A percentile compares a stretch with the other conserved stretches of the same genome.
These are phyloP conservation scores for Abrus pulchellus DNA, from an alignment of 306 rosid species.

Conservation along the genomic window DNA sequence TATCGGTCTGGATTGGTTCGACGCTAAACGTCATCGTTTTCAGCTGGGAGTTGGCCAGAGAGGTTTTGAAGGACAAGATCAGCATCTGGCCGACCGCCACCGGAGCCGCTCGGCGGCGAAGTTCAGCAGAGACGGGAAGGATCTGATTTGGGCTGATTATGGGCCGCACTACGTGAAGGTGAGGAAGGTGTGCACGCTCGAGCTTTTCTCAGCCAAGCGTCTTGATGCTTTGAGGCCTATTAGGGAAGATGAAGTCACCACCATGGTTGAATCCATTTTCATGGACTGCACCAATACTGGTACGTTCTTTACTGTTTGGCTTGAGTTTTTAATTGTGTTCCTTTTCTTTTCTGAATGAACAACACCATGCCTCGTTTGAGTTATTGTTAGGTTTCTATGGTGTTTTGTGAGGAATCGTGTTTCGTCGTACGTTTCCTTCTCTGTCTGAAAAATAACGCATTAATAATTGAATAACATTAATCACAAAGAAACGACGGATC, in stretches of 20 bases:
- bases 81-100: slow-evolving; percentile 75
- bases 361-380: not conserved
- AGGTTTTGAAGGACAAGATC: slow-evolving; percentile 86
- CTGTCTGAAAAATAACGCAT: not conserved
- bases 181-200: slow-evolving; percentile 88
- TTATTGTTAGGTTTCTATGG: not conserved
- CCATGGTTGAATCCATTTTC: slow-evolving; percentile 90
- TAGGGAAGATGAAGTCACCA: slow-evolving; percentile 88
- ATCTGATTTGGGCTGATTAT: slow-evolving; percentile 93
- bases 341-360: not conserved
- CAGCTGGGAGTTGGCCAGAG: slow-evolving; percentile 68
- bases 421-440: not conserved
- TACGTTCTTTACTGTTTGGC: slow-evolving; percentile 3
- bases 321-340: not conserved
- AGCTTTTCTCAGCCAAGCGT: slow-evolving; percentile 84
- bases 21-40: slow-evolving; percentile 77
- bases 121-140: slow-evolving; percentile 84
- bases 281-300: slow-evolving; percentile 61
- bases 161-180: slow-evolving; percentile 98
- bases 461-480: not conserved
- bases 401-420: not conserved
- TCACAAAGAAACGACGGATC: not conserved
- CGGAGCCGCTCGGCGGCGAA: slow-evolving; percentile 78
- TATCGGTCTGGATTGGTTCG: slow-evolving; percentile 92
- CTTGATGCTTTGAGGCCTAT: slow-evolving; percentile 76